Conservation (phyloP, 2,329 filamentous ascomycete species). For the Colletotrichum sp. region DNA sequence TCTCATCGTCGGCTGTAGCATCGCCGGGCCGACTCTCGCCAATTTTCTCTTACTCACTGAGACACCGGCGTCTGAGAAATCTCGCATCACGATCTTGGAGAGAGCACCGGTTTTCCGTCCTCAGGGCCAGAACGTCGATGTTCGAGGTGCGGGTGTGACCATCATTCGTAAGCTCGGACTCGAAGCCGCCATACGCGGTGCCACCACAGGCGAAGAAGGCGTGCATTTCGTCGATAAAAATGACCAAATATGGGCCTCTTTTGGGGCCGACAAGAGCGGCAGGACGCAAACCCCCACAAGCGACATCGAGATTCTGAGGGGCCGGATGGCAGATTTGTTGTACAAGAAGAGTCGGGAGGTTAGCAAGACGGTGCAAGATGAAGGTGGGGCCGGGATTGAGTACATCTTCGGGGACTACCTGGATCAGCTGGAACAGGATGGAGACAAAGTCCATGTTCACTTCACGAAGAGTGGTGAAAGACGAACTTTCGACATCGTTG, state of each 20-base stretch:
- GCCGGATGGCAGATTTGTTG: slow-evolving; percentile 55
- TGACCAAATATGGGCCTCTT: slow-evolving; percentile 36
- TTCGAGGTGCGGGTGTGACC: slow-evolving; percentile 39
- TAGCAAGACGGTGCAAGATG: neutral
- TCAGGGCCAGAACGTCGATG: slow-evolving; percentile 40
- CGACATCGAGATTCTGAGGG: slow-evolving; percentile 66
- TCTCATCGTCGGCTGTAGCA: slow-evolving; percentile 36
- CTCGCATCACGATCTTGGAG: slow-evolving; percentile 43
- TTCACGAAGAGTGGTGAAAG: slow-evolving; percentile 48
- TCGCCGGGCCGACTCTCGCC: slow-evolving; percentile 36
- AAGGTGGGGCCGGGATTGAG: slow-evolving; percentile 10
- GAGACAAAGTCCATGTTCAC: slow-evolving; percentile 32
- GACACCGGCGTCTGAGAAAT: neutral
- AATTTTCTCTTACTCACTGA: neutral
- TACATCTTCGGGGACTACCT: slow-evolving; percentile 34
- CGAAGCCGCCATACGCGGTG: slow-evolving; percentile 36
- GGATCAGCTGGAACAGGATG: slow-evolving; percentile 31
- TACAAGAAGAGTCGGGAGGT: slow-evolving; percentile 40
- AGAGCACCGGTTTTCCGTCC: slow-evolving; percentile 30
- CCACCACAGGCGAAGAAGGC: slow-evolving; percentile 47
- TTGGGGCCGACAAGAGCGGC: slow-evolving; percentile 43
- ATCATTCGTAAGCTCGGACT: slow-evolving; percentile 44
- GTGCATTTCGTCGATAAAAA: slow-evolving; percentile 49
- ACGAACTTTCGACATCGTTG: slow-evolving; percentile 53
- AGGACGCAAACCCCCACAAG: slow-evolving; percentile 51